Evolutionary conservation across 2,329 filamentous ascomycete species (phyloP).

Genomic region (Botrytis galanthina): DNA sequence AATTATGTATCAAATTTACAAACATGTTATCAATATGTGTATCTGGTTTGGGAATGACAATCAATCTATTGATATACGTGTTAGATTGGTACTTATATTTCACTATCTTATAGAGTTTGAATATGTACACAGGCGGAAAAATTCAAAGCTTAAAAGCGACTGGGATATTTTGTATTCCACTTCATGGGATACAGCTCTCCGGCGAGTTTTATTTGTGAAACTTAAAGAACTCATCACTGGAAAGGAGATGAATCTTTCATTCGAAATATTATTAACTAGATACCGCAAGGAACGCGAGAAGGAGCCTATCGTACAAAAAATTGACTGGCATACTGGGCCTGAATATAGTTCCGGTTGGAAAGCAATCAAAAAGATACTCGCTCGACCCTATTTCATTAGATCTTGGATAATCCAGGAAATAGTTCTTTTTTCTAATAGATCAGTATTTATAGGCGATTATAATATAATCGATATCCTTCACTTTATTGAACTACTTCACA

Average conservation of each 20-base stretch:
- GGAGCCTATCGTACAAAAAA: background rate
- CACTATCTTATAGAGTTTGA: background rate
- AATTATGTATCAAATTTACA: background rate
- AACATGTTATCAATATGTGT: background rate
- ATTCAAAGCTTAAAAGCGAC: background rate
- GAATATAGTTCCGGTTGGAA: background rate
- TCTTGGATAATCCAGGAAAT: background rate
- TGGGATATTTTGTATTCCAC: background rate
- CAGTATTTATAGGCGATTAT: background rate
- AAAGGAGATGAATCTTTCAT: fast-evolving
- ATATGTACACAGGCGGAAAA: background rate
- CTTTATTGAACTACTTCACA: background rate
- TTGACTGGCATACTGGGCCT: background rate
- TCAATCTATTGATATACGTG: background rate
- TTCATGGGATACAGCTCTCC: fast-evolving
- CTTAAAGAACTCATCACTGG: background rate
- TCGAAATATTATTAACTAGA: fast-evolving
- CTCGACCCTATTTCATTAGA: background rate
- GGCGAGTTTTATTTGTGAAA: background rate
- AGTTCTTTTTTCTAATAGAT: background rate
- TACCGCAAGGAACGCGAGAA: background rate
- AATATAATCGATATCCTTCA: background rate
- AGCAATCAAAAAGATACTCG: background rate
- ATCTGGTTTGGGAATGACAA: background rate
- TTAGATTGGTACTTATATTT: background rate